phyloP scores from a whole-genome alignment of 352 stramenopile genomes.

The Pythium pectinolyticum region DNA sequence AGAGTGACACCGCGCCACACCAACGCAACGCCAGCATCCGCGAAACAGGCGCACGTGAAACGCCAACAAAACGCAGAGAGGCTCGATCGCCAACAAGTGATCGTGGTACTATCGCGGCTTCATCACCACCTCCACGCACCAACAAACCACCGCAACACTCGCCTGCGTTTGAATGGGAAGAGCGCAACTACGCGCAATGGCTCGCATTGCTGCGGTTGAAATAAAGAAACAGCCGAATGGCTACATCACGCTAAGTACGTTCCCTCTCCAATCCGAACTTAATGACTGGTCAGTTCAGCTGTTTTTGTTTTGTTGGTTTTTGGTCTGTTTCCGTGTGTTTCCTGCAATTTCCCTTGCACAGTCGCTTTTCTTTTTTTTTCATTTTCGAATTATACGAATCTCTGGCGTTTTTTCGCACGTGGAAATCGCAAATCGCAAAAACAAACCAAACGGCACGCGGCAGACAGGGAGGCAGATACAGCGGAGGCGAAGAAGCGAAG shows the following conservation, averaged over 20 bases:
- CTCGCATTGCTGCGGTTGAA: conserved; percentile 2
- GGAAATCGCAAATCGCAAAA: no score
- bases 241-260: not conserved
- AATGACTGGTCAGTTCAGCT: not conserved
- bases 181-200: conserved; percentile 31
- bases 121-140: no score
- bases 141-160: no score
- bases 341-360: no score
- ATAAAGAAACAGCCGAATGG: not conserved
- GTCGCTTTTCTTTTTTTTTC: no score
- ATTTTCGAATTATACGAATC: not conserved
- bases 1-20: no score
- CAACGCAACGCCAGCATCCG: conserved; percentile 12
- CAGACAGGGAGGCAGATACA: not conserved
- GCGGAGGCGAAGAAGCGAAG: conserved; percentile 3
- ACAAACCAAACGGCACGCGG: conserved; percentile 3
- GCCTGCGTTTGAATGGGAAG: conserved; percentile 14
- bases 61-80: not conserved
- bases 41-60: not conserved
- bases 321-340: no score
- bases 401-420: not conserved
- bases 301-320: conserved; percentile 4
- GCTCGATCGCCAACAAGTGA: no score
- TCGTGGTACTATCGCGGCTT: no score
- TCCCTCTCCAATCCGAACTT: not conserved